Percentiles rank a stretch among this genome's conserved stretches.
phyloP scores from a whole-genome alignment of 139 green algal genomes.

The Trebouxia sp. region DNA sequence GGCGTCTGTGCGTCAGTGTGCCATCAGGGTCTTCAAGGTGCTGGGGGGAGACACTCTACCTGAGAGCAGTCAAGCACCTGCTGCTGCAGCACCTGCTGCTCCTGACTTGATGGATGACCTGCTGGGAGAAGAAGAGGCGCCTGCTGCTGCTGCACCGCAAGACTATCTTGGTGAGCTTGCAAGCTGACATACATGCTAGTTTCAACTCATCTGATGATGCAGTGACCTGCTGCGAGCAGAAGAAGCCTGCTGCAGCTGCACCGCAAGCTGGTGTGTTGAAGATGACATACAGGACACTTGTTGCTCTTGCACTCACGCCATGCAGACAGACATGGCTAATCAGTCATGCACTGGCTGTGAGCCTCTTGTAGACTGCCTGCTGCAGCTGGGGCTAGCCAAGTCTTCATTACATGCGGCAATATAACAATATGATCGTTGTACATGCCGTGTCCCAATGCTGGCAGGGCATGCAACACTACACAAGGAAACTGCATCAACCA shows the following conservation, averaged over 20 bases:
- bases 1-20: slow-evolving; percentile 50
- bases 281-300: background rate
- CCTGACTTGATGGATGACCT: slow-evolving; percentile 33
- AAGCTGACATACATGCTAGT: no score
- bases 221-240: no score
- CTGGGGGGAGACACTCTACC: slow-evolving; percentile 37
- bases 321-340: no score
- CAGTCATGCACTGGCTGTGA: no score
- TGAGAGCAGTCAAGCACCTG: background rate
- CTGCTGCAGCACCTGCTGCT: background rate
- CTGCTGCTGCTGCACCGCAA: background rate
- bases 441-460: background rate
- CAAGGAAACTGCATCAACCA: background rate
- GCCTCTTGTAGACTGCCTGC: no score
- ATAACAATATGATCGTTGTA: no score
- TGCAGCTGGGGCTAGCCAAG: no score
- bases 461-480: background rate
- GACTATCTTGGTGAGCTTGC: slow-evolving; percentile 8
- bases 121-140: background rate
- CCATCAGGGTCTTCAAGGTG: slow-evolving; percentile 42
- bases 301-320: no score
- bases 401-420: background rate
- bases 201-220: no score
- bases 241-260: background rate
- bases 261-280: background rate